Base-by-base conservation (phyloP, 768 basidiomycete species). In the Suillus cothurnatus region DNA sequence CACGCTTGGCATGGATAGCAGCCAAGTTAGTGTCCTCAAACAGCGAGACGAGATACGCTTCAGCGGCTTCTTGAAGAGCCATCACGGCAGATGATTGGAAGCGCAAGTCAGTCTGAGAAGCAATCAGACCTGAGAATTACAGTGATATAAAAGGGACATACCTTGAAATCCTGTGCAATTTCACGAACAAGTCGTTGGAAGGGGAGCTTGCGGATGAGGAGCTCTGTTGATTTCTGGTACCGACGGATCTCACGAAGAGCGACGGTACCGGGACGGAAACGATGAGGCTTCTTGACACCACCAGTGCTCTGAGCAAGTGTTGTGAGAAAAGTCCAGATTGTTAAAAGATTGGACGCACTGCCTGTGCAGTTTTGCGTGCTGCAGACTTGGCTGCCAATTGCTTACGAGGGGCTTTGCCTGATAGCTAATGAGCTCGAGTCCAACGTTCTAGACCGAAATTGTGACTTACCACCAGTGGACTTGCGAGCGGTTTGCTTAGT, bases 201-300 rank as follows among this genome's bases (percentile, higher is more conserved):
- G 62, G 93, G 92, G 62, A 94, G 86, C 80, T 93, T 94, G 73
- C 92, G 86, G 75, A 94, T 93, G 61, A 94, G 83, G 66, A 93
- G 82, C 81, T 94, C 91, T 61, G 92, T 93, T 66, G 90, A 92
- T 81, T 91, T 92, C 81, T 94, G 93, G 85, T 94, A 93, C 55
- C 91, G 86, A 78, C 91, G 80, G 73, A 94, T 94, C 81, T 94
- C 93, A 81, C 92, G 91, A 70, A 94, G 90, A 69, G 93, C 93
- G 70, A 94, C 94, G 38, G 93, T 94, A 80, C 93, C 86, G 50
- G 88, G 88, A 71, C 88, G 81, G 85, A 92, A 93, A 65, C 92
- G 86, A 84, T 94, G 93, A 67, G 92, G 93, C 85, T 94, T 95
- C 91, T 94, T 94, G 68, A 94, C 93, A 85, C 93, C 93, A 82